Conservation (phyloP, 352 stramenopile species). For the Phytophthora foliorum region DNA sequence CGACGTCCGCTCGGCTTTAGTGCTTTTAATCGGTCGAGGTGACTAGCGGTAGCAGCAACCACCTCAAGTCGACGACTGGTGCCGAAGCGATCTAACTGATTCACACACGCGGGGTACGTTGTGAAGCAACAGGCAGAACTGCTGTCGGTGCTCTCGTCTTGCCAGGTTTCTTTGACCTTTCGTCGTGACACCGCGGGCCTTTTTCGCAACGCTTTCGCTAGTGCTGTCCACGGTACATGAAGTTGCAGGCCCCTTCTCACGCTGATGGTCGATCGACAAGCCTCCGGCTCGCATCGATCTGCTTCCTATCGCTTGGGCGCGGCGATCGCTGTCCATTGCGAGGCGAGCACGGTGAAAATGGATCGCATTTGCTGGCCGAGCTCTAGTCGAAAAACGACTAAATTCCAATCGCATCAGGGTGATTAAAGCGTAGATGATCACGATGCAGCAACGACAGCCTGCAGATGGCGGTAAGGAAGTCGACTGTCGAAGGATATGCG, state of each 20-base stretch:
- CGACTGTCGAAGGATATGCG: constrained; percentile 29
- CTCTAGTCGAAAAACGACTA: constrained; percentile 21
- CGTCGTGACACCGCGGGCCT: not conserved
- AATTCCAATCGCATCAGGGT: constrained; percentile 3
- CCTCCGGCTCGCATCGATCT: not conserved
- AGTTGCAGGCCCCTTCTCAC: constrained; percentile 5
- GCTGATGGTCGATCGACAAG: not conserved
- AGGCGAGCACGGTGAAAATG: not conserved
- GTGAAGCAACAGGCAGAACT: not conserved
- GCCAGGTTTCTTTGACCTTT: not conserved
- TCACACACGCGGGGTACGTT: not conserved
- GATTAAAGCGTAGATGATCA: constrained; percentile 24
- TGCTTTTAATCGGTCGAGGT: not conserved
- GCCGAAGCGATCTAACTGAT: constrained; percentile 10
- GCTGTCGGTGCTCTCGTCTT: not conserved
- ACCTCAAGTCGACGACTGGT: constrained; percentile 1
- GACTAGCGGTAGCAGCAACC: not conserved
- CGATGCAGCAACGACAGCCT: constrained; percentile 16
- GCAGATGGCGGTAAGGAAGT: constrained; percentile 18
- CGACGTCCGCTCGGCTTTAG: not conserved
- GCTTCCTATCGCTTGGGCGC: too few species aligned
- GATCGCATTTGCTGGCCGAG: constrained; percentile 18
- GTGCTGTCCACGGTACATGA: constrained; percentile 1
- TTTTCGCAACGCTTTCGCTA: constrained; percentile 27
- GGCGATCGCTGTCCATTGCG: not conserved